A percentile compares a stretch with the other conserved stretches of the same genome.
Evolutionary conservation across 352 stramenopile genomes (phyloP).

Genomic region (Phytophthora podocarpi): DNA sequence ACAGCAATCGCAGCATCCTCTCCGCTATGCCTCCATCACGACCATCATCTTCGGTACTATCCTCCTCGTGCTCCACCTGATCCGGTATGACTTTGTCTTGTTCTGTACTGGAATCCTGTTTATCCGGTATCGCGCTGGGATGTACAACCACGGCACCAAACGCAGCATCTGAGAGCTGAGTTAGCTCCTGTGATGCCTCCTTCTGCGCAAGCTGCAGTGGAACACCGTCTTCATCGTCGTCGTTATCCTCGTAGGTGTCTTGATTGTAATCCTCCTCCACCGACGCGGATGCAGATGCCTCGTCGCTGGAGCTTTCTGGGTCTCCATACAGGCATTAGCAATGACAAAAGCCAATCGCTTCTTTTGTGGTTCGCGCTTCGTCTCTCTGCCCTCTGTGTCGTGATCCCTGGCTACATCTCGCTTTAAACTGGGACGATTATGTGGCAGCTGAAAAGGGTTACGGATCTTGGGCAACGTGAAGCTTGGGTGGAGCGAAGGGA

Average conservation of each 20-base stretch:
- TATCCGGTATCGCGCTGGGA: neutral
- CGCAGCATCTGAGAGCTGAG: neutral
- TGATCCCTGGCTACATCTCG: too few relatives aligned
- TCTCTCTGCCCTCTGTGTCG: too few relatives aligned
- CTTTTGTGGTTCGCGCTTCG: neutral
- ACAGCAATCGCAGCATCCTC: conserved; percentile 3
- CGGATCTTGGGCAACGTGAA: too few relatives aligned
- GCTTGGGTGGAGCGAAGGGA: too few relatives aligned
- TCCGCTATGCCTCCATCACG: neutral
- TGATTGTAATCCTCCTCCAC: neutral
- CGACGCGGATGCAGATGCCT: too few relatives aligned
- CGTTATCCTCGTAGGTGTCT: neutral
- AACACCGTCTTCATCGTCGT: neutral
- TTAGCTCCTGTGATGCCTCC: neutral
- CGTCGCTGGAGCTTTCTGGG: neutral
- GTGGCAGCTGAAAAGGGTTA: too few relatives aligned
- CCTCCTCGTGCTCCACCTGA: neutral
- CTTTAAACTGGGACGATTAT: too few relatives aligned
- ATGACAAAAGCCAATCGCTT: neutral
- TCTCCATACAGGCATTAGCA: neutral
- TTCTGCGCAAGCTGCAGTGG: neutral
- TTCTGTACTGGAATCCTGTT: too few relatives aligned
- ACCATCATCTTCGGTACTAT: neutral
- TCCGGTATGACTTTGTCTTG: neutral
- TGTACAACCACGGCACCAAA: too few relatives aligned